phyloP scores from a whole-genome alignment of 2,329 filamentous ascomycete genomes.

The Fusarium dlaminii region DNA sequence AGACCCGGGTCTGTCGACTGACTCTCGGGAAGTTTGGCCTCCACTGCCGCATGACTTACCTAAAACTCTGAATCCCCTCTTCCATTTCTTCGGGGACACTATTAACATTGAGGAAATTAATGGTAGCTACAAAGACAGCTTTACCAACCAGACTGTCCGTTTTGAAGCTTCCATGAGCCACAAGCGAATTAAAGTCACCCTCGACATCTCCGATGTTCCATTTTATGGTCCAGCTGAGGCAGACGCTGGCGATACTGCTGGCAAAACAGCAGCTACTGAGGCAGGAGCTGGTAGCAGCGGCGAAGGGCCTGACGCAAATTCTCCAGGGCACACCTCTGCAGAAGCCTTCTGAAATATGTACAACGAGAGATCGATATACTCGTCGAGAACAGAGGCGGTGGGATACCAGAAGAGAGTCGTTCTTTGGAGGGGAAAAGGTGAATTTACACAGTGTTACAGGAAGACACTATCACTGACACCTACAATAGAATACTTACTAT shows the following conservation, averaged over 20 bases:
- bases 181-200: too few species aligned
- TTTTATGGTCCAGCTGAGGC: too few species aligned
- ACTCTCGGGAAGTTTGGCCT: background rate
- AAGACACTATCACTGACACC: too few species aligned
- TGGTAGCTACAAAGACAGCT: too few species aligned
- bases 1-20: background rate
- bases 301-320: background rate
- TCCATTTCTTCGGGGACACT: background rate
- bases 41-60: background rate
- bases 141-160: too few species aligned
- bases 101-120: too few species aligned
- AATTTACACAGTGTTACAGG: too few species aligned
- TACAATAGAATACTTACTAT: too few species aligned
- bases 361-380: background rate
- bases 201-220: too few species aligned
- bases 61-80: background rate
- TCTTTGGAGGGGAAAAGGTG: background rate
- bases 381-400: background rate
- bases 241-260: too few species aligned
- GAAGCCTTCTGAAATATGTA: background rate
- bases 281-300: background rate
- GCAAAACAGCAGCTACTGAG: background rate
- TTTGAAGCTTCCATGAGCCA: too few species aligned
- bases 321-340: background rate
- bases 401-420: background rate